Evolutionary conservation across 108 stramenopile genomes (phyloP).

Genomic region (Cyclotella distinguenda): DNA sequence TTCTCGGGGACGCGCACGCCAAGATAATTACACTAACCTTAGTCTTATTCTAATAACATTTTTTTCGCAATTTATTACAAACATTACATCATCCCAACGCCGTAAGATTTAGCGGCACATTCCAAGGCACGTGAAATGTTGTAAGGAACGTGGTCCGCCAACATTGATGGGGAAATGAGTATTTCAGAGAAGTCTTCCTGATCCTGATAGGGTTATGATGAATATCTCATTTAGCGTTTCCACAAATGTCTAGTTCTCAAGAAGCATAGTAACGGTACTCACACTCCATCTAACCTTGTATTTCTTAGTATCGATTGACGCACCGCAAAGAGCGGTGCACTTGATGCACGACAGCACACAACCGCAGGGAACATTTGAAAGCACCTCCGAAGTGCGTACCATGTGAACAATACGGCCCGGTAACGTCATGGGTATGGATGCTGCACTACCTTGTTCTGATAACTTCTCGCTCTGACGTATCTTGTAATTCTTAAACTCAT

Average conservation of each 20-base stretch:
- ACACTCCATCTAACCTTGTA: constrained; percentile 35
- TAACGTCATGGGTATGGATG: no score
- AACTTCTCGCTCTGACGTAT: constrained; percentile 33
- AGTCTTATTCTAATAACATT: no score
- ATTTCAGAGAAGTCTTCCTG: constrained; percentile 30
- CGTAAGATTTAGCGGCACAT: constrained; percentile 31
- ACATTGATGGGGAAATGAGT: constrained; percentile 30
- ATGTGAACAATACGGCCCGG: constrained; percentile 82
- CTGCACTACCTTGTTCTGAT: no score
- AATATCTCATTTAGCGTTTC: no score
- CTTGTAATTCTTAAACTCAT: constrained; percentile 19
- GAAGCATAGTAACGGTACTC: neutral
- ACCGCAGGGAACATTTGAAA: constrained; percentile 32
- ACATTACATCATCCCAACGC: no score
- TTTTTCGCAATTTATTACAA: no score
- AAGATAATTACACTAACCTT: no score
- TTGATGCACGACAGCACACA: constrained; percentile 4
- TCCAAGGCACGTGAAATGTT: constrained; percentile 32
- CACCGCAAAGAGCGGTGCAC: constrained; percentile 6
- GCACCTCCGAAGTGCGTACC: constrained; percentile 66
- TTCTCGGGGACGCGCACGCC: constrained; percentile 71
- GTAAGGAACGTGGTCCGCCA: constrained; percentile 42
- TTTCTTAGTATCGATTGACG: constrained; percentile 8
- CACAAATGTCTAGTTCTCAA: no score
- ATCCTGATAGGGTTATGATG: neutral